phyloP scores from a whole-genome alignment of 495 filamentous ascomycete genomes.

The Xylaria cubensis region DNA sequence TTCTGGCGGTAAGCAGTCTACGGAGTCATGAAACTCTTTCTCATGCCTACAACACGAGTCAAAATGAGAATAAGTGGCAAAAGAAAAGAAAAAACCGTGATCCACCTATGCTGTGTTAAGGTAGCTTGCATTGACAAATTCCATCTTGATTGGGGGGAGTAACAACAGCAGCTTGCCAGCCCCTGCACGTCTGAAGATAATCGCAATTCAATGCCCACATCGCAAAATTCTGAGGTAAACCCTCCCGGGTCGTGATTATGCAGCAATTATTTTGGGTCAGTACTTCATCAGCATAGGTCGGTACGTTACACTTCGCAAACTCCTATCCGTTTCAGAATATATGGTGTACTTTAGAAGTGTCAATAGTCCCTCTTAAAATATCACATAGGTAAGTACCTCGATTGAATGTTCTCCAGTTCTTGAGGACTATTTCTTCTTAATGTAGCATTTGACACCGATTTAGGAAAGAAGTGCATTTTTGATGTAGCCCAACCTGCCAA shows the following conservation, averaged over 20 bases:
- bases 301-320: slow-evolving; percentile 10
- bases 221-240: neutral
- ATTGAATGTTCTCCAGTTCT: neutral
- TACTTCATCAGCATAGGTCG: neutral
- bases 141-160: neutral
- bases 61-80: slow-evolving; percentile 11
- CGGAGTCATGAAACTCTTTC: neutral
- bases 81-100: slow-evolving; percentile 4
- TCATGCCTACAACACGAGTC: neutral
- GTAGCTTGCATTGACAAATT: slow-evolving; percentile 5
- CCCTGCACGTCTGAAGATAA: neutral
- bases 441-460: neutral
- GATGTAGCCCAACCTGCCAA: neutral
- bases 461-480: neutral
- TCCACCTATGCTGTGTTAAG: slow-evolving; percentile 1
- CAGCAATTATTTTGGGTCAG: neutral
- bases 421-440: neutral
- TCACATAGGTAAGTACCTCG: neutral
- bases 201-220: neutral
- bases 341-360: neutral
- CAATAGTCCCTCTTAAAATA: neutral
- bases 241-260: neutral
- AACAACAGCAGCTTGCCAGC: neutral
- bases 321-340: neutral
- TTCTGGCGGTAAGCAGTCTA: neutral